Evolutionary conservation across 2,329 filamentous ascomycete species (phyloP), one percentile per base, ranked within the genome.

Genomic region (Diplodia seriata): DNA sequence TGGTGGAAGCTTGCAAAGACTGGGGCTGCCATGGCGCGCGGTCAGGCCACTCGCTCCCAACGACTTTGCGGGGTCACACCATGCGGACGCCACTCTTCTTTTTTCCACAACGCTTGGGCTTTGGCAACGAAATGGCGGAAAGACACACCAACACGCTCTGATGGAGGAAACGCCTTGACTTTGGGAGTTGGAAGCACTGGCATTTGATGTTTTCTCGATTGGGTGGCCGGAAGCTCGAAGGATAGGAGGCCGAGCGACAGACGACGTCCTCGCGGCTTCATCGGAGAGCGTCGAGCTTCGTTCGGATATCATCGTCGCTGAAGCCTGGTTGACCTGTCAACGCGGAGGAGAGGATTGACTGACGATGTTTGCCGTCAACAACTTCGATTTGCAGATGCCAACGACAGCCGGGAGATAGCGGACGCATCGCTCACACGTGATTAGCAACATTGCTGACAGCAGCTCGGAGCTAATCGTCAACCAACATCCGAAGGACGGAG

Each of bases 31-130:
- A 36, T 38, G 43, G 59, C 11, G 29, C 59, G 31, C 15, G 59
- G 59, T 63, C 59, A 63, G 59, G 47, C 59, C 59, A 63, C 59
- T 63, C 20, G n/a, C 38, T 29, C 59, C 59, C 59, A 63, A 63
- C 59, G 43, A 62, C 14, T 63, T 51, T 51, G 59, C 47, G 59
- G 59, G 59, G 59, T 63, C 59, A 63, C 59, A 63, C 59, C 59
- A 63, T 38, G 8, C 9, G 47, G 31, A 63, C 59, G 59, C 59
- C 59, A 62, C 57, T 20, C 43, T 7, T 7, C n/a, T 11, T 3
- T 3, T 15, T 38, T 18, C 31, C 43, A 23, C 40, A 43, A 29
- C 36, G n/a, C 36, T 23, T 43, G 36, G 20, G 12, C 36, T 11
- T 20, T 59, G 36, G 50, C 23, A 11, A 53, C 8, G 20, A 11